Evolutionary conservation across 805 yeast genomes (phyloP).

Genomic region (Phaffomyces antillensis): DNA sequence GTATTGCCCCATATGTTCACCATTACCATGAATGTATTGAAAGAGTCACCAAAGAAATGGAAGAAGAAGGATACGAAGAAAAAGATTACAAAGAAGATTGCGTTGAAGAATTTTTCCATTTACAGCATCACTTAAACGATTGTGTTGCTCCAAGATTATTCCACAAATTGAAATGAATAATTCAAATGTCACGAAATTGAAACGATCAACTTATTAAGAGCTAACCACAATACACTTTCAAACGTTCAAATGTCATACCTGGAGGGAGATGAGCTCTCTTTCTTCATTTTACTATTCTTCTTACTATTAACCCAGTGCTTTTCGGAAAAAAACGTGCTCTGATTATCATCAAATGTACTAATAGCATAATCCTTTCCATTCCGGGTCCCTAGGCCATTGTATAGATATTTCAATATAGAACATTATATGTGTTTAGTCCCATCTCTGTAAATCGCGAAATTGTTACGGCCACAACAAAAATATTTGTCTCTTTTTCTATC

Average conservation of each 20-base stretch:
- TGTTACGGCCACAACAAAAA: background rate
- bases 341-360: too few relatives aligned
- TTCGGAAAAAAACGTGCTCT: too few relatives aligned
- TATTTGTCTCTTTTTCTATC: too few relatives aligned
- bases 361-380: too few relatives aligned
- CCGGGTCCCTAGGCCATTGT: background rate
- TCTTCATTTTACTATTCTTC: too few relatives aligned
- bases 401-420: constrained; percentile 1
- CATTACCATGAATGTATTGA: constrained; percentile 93
- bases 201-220: background rate
- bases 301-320: too few relatives aligned
- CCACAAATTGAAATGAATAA: constrained; percentile 63
- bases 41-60: constrained; percentile 84
- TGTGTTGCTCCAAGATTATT: constrained; percentile 88
- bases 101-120: constrained; percentile 95
- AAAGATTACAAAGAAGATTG: constrained; percentile 90
- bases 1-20: constrained; percentile 70
- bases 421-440: background rate
- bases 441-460: background rate
- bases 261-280: too few relatives aligned
- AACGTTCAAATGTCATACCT: background rate
- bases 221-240: background rate
- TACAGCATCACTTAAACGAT: constrained; percentile 88
- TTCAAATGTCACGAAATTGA: constrained; percentile 1
- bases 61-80: constrained; percentile 76